phyloP scores from a whole-genome alignment of 345 rosid species.

The Populus tremula region DNA sequence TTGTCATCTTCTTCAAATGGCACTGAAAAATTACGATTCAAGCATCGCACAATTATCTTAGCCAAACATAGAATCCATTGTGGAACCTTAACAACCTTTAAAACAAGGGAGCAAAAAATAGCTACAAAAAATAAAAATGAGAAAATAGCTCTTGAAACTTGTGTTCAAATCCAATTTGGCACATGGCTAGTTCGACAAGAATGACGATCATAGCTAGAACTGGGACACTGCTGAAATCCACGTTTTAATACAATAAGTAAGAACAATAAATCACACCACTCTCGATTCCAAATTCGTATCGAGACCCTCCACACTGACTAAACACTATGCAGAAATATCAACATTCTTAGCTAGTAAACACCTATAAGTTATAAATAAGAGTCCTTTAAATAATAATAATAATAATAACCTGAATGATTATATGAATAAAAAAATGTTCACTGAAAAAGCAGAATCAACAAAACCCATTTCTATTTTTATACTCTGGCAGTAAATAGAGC shows the following conservation, averaged over 20 bases:
- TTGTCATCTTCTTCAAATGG: slow-evolving; percentile 97
- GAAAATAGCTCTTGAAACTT: not conserved
- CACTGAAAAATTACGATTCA: slow-evolving; percentile 38
- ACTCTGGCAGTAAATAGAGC: too few relatives aligned
- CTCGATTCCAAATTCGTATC: too few relatives aligned
- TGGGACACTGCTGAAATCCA: not conserved
- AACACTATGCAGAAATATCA: not conserved
- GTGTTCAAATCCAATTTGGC: not conserved
- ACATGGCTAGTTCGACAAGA: not conserved
- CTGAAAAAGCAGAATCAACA: not conserved
- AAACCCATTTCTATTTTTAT: not conserved
- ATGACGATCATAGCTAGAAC: not conserved
- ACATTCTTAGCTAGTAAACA: not conserved
- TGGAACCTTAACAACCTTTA: not conserved
- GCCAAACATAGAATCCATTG: not conserved
- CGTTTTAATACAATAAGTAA: too few relatives aligned
- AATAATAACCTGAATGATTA: too few relatives aligned
- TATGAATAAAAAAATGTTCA: not conserved
- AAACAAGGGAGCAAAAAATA: not conserved
- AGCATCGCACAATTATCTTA: not conserved
- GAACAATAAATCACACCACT: not conserved
- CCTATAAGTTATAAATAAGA: not conserved
- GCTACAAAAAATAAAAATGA: not conserved
- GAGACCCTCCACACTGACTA: not conserved
- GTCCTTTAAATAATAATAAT: not conserved